Base-by-base conservation (phyloP, 2,329 filamentous ascomycete genomes). In the Trichoderma sp. region DNA sequence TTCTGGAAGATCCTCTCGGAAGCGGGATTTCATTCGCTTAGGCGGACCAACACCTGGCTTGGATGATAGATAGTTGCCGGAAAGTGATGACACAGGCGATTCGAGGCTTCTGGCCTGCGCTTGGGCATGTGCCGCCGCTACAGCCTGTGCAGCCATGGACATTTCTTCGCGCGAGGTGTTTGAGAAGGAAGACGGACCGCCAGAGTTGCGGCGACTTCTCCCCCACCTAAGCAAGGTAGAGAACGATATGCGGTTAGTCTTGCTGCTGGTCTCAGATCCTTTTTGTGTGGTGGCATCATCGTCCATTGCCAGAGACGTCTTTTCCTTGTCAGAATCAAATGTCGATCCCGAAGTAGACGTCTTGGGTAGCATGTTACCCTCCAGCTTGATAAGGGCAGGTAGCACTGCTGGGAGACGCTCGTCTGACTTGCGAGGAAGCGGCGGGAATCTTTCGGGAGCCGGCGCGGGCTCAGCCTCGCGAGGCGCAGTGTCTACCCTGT, bases 101-200 rank as follows among this genome's bases (percentile, higher is more conserved):
- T 64, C 64, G n/a, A 57, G 17, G 80, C 78, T 34, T 53, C 61
- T 59, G 2, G 62, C 61, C 13, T 59, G 61, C 6, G 78, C 79
- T 71, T 83, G 81, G 13, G 81, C 74, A 71, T 74, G 80, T 43
- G 39, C 39, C 39, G 39, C 39, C 67, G 79, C 78, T 20, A 79
- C 80, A 67, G 39, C 39, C 39, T 79, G 78, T 4, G 79, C 77
- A 34, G 75, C 75, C 12, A 77, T 75, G 6, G 77, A 76, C 85
- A 97, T 95, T 17, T 95, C 97, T 77, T 97, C 95, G 74, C 94
- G 88, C 1, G 95, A 97, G 0, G 94, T 93, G 77, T 97, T 97
- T 5, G 94, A 94, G 79, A 97, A 96, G n/a, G 95, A 94, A 0
- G 93, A 92, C 4, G 92, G 86, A 78, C 85, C 73, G 79, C 85